Base-by-base conservation (phyloP, 371 early-diverging fungal genomes). In the Syncephalastrum sp. region DNA sequence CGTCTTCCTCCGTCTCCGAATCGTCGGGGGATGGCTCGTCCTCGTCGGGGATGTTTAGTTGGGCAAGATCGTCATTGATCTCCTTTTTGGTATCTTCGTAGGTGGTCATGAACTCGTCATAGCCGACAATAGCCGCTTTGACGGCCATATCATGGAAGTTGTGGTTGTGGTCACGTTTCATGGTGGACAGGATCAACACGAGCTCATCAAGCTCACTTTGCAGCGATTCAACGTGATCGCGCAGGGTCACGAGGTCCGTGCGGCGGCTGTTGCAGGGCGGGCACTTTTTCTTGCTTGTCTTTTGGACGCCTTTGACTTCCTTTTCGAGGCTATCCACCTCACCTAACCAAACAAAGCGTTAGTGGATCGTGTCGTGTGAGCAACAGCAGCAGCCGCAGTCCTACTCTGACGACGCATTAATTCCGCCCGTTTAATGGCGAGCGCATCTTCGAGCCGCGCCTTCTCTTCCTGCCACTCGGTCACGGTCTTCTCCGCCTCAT, bases 101-200 rank as follows among this genome's bases (percentile, higher is more conserved):
- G 12, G 66, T 68, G 4, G 60, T 66, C 3, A 82, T 42, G 47
- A 85, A 87, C 48, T 81, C 84, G 33, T 86, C 84, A 47, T 82
- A 89, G 1, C 72, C 83, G 4, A 74, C 54, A 42, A 91, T 78
- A 2, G 90, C 85, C 5, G 67, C 63, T 29, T 83, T 84, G 15
- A 91, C 91, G 27, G 90, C 91, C 67, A 81, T 72, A 57, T 92
- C 92, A 61, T 89, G 87, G 60, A 75, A 91, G 61, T 92, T 90
- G 50, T 85, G 82, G 67, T 92, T 90, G 58, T 89, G 87, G 48
- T 82, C 80, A 3, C 71, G 71, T 63, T 89, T 88, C 67, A 92
- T 74, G 16, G 81, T 81, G 1, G 71, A 69, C 46, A 91, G 57
- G 45, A 84, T 73, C 0, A 57, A 58, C 5, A 74, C 54, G n/a